Base-by-base conservation (phyloP, 2,329 filamentous ascomycete species). In the Ceratocystis lukuohia region DNA sequence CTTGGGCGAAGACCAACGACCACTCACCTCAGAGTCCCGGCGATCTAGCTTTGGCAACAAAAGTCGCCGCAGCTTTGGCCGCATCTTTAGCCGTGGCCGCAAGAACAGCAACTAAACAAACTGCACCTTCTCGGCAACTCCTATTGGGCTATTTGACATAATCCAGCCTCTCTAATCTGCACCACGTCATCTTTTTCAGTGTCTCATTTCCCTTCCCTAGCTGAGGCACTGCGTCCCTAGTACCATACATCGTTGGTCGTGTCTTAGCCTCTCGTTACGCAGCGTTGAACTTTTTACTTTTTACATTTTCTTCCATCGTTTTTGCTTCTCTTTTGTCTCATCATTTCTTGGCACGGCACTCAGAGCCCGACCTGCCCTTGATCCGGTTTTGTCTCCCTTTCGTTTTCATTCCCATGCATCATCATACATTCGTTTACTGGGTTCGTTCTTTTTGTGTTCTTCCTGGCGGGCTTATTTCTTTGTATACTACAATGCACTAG, bases 61-160 rank as follows among this genome's bases (percentile, higher is more conserved):
- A 37, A 61, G 56, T 22, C 64, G 64, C 20, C 64, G 66, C 22
- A 59, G 44, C 46, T 41, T 68, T 25, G 57, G 57, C 17, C 57
- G 59, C 8, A 44, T 65, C 7, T 66, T 68, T 44, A 28, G 64
- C n/a, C 61, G 63, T 4, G 50, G 64, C 48, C 63, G 64, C 46
- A 67, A 67, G 41, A 57, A 65, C 33, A 62, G 62, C 20, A 63
- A 67, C 62, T 67, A 65, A 53, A 30, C 22, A 37, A 25, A 30
- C 17, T 3, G 4, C 15, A 8, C 15, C 10, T 28, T 53, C 22
- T 53, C 10, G 5, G 48, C 20, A 12, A 15, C 25, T 10, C 48
- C 15, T 22, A 59, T 46, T 28, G 28, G 20, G 37, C 25, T 56
- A 30, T 66, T 28, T 10, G 10, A 53, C 22, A 53, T 25, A 53